phyloP scores from a whole-genome alignment of 2,329 filamentous ascomycete species.

The Periconia sp. region DNA sequence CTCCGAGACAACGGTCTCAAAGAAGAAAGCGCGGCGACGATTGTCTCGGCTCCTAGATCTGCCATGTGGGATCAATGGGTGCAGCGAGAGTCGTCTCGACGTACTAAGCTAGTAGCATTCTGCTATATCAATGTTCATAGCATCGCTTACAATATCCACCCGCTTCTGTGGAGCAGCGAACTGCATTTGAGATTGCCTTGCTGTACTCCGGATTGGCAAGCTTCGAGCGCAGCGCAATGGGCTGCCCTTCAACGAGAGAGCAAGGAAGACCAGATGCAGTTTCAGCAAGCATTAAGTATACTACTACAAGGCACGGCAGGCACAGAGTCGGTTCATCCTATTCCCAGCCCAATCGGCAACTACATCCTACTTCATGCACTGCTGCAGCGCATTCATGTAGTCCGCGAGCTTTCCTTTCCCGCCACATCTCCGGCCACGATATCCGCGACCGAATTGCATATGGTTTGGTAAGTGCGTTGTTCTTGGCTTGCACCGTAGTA shows the following conservation, averaged over 20 bases:
- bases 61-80: slow-evolving; percentile 39
- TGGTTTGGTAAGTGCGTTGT: slow-evolving; percentile 16
- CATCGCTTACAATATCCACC: slow-evolving; percentile 39
- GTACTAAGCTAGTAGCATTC: slow-evolving; percentile 39
- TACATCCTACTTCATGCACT: slow-evolving; percentile 39
- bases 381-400: slow-evolving; percentile 35
- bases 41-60: slow-evolving; percentile 22
- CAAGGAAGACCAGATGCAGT: slow-evolving; percentile 32
- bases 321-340: slow-evolving; percentile 26
- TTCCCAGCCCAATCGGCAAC: slow-evolving; percentile 39
- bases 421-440: slow-evolving; percentile 24
- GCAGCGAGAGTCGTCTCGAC: slow-evolving; percentile 32
- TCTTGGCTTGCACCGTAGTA: no score
- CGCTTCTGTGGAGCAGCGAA: slow-evolving; percentile 36
- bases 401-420: slow-evolving; percentile 33
- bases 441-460: slow-evolving; percentile 26
- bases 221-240: slow-evolving; percentile 34
- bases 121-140: slow-evolving; percentile 42
- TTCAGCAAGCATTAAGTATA: slow-evolving; percentile 34
- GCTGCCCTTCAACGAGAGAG: slow-evolving; percentile 26
- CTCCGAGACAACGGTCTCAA: slow-evolving; percentile 35
- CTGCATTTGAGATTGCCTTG: slow-evolving; percentile 34
- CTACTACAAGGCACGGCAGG: slow-evolving; percentile 26
- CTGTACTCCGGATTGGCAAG: slow-evolving; percentile 33
- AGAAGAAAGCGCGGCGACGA: slow-evolving; percentile 19